Evolutionary conservation across 345 rosid genomes (phyloP).

Genomic region (Salix udensis): DNA sequence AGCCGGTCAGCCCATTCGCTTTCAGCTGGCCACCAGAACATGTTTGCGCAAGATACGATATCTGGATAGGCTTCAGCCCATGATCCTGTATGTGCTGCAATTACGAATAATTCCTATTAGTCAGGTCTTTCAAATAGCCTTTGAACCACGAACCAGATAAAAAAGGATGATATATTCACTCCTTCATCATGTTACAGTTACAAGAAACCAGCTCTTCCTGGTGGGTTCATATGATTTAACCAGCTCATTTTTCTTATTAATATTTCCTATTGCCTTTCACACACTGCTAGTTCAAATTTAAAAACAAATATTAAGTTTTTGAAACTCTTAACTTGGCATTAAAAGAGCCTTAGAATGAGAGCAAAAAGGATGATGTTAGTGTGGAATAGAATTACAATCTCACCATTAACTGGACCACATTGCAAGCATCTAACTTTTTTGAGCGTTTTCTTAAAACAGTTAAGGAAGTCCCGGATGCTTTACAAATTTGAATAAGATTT

Average conservation of each 20-base stretch:
- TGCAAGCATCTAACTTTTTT: not conserved
- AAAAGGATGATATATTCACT: not conserved
- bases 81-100: constrained; percentile 69
- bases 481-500: not conserved
- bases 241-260: not conserved
- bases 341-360: not conserved
- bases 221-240: not conserved
- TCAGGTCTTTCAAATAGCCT: not conserved
- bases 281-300: not conserved
- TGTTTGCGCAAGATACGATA: constrained; percentile 71
- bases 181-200: no score
- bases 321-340: not conserved
- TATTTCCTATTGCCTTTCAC: not conserved
- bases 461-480: not conserved
- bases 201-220: not conserved
- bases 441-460: no score
- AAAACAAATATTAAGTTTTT: not conserved
- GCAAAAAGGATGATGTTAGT: not conserved
- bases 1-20: constrained; percentile 50
- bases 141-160: not conserved
- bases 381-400: not conserved
- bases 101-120: not conserved
- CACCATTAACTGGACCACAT: not conserved
- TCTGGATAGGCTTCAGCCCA: constrained; percentile 88
- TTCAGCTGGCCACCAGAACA: constrained; percentile 81